Conservation (phyloP, 2,329 filamentous ascomycete species). For the Apiospora kogelbergensis region DNA sequence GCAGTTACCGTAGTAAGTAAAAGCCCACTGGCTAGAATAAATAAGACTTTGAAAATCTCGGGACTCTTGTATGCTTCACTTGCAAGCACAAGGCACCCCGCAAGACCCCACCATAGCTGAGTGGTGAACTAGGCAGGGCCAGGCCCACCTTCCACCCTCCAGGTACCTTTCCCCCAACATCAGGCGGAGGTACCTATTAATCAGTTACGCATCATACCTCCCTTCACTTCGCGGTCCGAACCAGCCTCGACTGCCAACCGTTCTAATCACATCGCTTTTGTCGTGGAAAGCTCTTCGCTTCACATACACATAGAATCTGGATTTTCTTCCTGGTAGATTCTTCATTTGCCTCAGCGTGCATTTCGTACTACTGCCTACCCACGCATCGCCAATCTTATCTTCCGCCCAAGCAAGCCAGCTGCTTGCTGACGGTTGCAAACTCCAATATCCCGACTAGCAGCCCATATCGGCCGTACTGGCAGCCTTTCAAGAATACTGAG, state of each 20-base stretch:
- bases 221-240: not conserved
- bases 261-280: not conserved
- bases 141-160: not conserved
- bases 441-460: not conserved
- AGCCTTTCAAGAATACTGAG: not conserved
- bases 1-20: no score
- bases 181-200: not conserved
- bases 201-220: not conserved
- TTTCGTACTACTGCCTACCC: not conserved
- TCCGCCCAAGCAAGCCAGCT: not conserved
- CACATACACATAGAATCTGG: not conserved
- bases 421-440: not conserved
- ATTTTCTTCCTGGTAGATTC: not conserved
- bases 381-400: not conserved
- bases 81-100: no score
- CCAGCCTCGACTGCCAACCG: not conserved
- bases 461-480: not conserved
- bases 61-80: no score
- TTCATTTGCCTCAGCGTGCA: not conserved
- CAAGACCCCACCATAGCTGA: not conserved
- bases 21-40: no score
- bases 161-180: not conserved
- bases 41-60: no score
- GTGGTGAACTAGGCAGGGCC: not conserved
- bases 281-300: not conserved